Percentiles rank a stretch among this genome's conserved stretches.
phyloP scores from a whole-genome alignment of 2,329 filamentous ascomycete species.

The Fusarium longipes region DNA sequence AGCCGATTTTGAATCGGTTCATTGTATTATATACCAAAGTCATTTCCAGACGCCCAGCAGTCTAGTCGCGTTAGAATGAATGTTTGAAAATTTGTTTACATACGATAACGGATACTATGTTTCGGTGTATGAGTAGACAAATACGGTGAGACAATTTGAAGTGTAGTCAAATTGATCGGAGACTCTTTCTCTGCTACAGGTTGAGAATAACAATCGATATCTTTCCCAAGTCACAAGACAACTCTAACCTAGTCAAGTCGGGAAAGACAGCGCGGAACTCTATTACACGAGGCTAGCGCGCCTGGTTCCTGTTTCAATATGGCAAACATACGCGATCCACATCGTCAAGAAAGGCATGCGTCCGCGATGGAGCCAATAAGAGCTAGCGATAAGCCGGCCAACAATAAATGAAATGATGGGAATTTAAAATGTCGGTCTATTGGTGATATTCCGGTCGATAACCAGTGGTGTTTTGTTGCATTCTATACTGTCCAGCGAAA shows the following conservation, averaged over 20 bases:
- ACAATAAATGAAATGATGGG: background rate
- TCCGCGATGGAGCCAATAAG: conserved; percentile 16
- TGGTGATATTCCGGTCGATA: background rate
- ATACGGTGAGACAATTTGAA: too few relatives aligned
- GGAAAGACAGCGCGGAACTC: conserved; percentile 13
- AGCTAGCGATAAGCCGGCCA: too few relatives aligned
- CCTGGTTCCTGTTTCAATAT: background rate
- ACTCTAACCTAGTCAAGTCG: rapidly evolving
- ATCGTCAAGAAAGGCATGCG: conserved; percentile 10
- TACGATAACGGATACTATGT: too few relatives aligned
- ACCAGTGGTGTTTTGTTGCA: background rate
- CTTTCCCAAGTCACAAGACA: background rate
- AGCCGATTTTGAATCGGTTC: too few relatives aligned
- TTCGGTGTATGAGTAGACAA: too few relatives aligned
- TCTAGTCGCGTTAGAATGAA: too few relatives aligned
- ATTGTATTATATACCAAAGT: too few relatives aligned
- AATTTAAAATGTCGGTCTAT: background rate
- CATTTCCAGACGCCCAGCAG: too few relatives aligned
- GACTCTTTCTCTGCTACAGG: background rate
- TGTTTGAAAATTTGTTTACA: too few relatives aligned
- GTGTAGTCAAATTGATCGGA: background rate
- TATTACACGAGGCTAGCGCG: background rate
- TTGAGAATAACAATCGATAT: background rate
- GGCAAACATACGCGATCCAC: background rate
- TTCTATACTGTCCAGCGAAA: background rate